These are phyloP conservation scores for Yamadazyma kitorensis DNA, from an alignment of 805 yeast species.

Conservation along the genomic window DNA sequence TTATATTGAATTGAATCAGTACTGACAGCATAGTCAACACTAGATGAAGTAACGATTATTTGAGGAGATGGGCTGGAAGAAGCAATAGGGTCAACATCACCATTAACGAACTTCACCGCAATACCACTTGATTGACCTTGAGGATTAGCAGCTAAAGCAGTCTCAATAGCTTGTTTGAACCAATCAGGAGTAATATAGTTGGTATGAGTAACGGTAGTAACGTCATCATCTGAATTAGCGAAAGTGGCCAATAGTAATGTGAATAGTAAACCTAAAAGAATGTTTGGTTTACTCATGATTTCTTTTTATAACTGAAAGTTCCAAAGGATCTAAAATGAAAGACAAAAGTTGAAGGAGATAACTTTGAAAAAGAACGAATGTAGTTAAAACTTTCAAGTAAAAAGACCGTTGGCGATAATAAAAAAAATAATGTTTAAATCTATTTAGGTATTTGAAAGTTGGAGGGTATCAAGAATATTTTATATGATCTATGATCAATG, in stretches of 20 bases:
- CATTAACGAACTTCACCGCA: slow-evolving; percentile 29
- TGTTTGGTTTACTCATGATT: too few species aligned
- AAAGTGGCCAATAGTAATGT: slow-evolving; percentile 2
- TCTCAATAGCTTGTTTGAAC: slow-evolving; percentile 16
- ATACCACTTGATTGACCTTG: slow-evolving; percentile 23
- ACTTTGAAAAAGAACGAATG: too few species aligned
- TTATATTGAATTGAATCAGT: slow-evolving; percentile 14
- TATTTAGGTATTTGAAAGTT: too few species aligned
- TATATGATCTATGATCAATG: too few species aligned
- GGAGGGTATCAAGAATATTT: too few species aligned
- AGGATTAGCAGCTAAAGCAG: slow-evolving; percentile 20
- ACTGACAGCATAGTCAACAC: slow-evolving; percentile 18
- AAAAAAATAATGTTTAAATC: too few species aligned
- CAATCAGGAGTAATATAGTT: slow-evolving; percentile 24
- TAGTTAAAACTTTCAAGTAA: too few species aligned
- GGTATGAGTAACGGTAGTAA: slow-evolving; percentile 24
- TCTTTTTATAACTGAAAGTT: too few species aligned
- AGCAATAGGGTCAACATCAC: neutral
- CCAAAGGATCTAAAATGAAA: too few species aligned
- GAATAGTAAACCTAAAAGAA: neutral
- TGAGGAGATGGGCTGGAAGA: slow-evolving; percentile 3
- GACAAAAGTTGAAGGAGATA: too few species aligned
- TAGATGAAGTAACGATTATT: slow-evolving; percentile 17
- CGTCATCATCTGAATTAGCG: slow-evolving; percentile 13
- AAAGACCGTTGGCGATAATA: too few species aligned